Base-by-base conservation (phyloP, 495 filamentous ascomycete genomes). In the Xylaria acuta region DNA sequence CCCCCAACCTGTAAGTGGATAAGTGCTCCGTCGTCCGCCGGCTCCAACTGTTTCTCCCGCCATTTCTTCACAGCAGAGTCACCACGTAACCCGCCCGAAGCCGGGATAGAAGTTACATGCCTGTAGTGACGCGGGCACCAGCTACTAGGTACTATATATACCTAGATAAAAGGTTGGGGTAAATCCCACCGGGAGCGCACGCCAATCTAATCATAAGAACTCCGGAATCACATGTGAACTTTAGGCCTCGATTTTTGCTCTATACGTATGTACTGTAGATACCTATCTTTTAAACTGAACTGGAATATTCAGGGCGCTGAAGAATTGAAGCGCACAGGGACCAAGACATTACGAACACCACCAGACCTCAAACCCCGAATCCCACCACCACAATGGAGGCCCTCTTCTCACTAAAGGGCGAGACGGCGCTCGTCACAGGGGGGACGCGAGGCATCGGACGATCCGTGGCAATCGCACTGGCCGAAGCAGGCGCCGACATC, bases 391-490 rank as follows among this genome's bases (percentile, higher is more conserved):
- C 73, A 70, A 71, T 77, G 49, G 72, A 75, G 32, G 62, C 68
- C 64, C 76, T 88, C 71, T 90, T 90, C 74, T 84, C 87, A 47
- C 85, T 90, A 62, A 78, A 83, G 64, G 90, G 89, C 70, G 88
- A 93, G 77, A 97, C 92, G 11, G 95, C 95, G 43, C 81, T 97
- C 59, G 85, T 97, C 41, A 98, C 95, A 0, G 95, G 95, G 36
- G 93, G 93, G 64, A 96, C 94, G 20, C 85, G 95, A 65, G 95
- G 95, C 30, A 97, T 98, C 64, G 95, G 95, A 20, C 90, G 93
- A 78, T 88, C 92, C 14, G 95, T 97, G 83, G 92, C 92, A 53
- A 78, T 97, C 71, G 93, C 90, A 3, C 80, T 94, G 14, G 93
- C 94, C 43, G 93, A 96, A 82, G 92, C 92, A 64, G 94, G 94